These are phyloP conservation scores for Fusarium siculi DNA, from an alignment of 2,329 filamentous ascomycete species.

Conservation along the genomic window DNA sequence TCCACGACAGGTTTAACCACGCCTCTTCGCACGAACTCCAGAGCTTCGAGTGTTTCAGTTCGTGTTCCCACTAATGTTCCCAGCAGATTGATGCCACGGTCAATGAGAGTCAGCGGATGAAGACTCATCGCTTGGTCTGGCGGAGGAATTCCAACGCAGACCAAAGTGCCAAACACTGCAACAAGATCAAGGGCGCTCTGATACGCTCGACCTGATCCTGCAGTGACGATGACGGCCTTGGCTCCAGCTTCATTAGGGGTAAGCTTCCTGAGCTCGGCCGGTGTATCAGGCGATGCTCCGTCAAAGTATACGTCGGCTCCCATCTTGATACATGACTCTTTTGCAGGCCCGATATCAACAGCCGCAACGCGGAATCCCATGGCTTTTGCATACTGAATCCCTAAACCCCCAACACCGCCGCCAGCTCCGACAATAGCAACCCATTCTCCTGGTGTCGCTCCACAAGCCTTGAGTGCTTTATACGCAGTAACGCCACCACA, in stretches of 20 bases:
- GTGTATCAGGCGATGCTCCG: not conserved
- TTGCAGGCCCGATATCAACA: constrained; percentile 50
- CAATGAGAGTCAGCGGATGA: constrained; percentile 51
- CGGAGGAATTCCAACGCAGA: constrained; percentile 53
- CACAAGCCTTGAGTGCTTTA: constrained; percentile 51
- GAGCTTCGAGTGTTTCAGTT: constrained; percentile 53
- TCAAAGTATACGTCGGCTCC: constrained; percentile 55
- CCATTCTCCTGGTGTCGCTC: constrained; percentile 48
- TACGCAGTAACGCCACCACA: constrained; percentile 58
- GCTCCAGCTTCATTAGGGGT: constrained; percentile 13
- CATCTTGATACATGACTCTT: constrained; percentile 43
- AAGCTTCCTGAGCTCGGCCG: constrained; percentile 2
- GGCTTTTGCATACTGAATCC: constrained; percentile 52
- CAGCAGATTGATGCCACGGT: constrained; percentile 48
- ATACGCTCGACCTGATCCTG: constrained; percentile 47
- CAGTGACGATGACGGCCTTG: constrained; percentile 47
- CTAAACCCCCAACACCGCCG: constrained; percentile 54
- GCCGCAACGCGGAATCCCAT: constrained; percentile 56
- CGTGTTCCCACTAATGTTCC: constrained; percentile 52
- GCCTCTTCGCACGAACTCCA: constrained; percentile 51
- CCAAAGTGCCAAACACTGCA: constrained; percentile 50
- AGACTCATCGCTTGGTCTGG: constrained; percentile 41
- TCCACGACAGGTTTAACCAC: constrained; percentile 23
- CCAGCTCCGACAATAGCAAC: constrained; percentile 52
- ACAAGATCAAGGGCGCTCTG: constrained; percentile 46